These are phyloP conservation scores for Suillus paluster DNA, from an alignment of 768 basidiomycete species.

Conservation along the genomic window DNA sequence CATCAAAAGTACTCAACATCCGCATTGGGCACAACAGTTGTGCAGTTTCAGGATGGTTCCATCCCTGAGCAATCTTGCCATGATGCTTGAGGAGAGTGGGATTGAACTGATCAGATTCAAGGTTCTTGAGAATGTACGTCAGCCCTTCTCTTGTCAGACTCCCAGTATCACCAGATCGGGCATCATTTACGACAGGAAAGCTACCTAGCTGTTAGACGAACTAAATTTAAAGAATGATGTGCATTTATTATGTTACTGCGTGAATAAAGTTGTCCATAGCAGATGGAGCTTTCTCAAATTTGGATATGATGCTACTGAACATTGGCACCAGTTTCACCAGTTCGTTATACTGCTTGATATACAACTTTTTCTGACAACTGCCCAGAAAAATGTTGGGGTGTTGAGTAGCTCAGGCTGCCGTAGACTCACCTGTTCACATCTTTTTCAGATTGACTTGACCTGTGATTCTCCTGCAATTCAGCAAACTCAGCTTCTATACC, in stretches of 20 bases:
- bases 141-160: slow-evolving; percentile 2
- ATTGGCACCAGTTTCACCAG: slow-evolving; percentile 2
- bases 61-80: background rate
- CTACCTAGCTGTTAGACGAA: background rate
- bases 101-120: background rate
- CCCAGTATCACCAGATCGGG: slow-evolving; percentile 1
- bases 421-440: too few species aligned
- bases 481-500: too few species aligned
- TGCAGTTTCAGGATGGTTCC: slow-evolving; percentile 6
- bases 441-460: too few species aligned
- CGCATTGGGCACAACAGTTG: slow-evolving; percentile 1
- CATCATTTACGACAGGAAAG: background rate
- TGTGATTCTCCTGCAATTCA: too few species aligned
- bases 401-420: too few species aligned
- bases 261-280: slow-evolving; percentile 4
- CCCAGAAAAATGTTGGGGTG: too few species aligned
- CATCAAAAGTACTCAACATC: background rate
- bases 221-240: background rate
- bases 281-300: slow-evolving; percentile 4
- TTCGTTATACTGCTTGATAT: background rate
- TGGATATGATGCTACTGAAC: slow-evolving; percentile 1
- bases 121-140: slow-evolving; percentile 3
- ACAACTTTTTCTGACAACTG: too few species aligned
- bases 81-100: background rate
- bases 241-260: slow-evolving; percentile 2